Evolutionary conservation across 2,329 filamentous ascomycete species (phyloP).

Genomic region (Shiraia sp.): DNA sequence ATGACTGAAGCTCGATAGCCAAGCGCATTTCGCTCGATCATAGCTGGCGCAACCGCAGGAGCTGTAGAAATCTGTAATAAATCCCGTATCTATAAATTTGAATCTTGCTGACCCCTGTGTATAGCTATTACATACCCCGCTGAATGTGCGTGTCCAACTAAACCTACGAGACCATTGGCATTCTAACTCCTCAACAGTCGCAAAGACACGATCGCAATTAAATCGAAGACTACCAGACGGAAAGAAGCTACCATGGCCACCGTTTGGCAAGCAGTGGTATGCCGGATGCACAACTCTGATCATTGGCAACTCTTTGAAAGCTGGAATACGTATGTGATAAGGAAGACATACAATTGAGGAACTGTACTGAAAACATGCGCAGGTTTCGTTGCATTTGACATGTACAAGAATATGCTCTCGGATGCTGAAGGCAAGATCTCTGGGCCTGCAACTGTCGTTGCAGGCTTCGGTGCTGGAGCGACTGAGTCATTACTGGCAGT

Average conservation of each 20-base stretch:
- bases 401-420: slow-evolving; percentile 81
- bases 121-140: slow-evolving; percentile 88
- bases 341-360: too few relatives aligned
- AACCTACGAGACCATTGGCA: background rate
- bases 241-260: slow-evolving; percentile 91
- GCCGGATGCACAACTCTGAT: slow-evolving; percentile 96
- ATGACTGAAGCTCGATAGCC: slow-evolving; percentile 53
- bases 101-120: slow-evolving; percentile 21
- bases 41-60: slow-evolving; percentile 91
- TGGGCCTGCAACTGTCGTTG: slow-evolving; percentile 86
- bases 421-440: slow-evolving; percentile 87
- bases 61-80: slow-evolving; percentile 85
- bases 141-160: slow-evolving; percentile 66
- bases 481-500: slow-evolving; percentile 93
- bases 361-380: slow-evolving; percentile 4
- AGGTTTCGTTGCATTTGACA: slow-evolving; percentile 95
- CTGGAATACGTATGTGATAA: slow-evolving; percentile 76
- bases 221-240: slow-evolving; percentile 80
- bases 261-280: slow-evolving; percentile 94
- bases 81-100: background rate
- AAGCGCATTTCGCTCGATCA: slow-evolving; percentile 82
- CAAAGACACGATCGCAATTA: slow-evolving; percentile 92
- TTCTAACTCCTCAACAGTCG: slow-evolving; percentile 60
- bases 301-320: slow-evolving; percentile 95
- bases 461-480: slow-evolving; percentile 91